Conservation (phyloP, 352 stramenopile species). For the Phytophthora megakarya region DNA sequence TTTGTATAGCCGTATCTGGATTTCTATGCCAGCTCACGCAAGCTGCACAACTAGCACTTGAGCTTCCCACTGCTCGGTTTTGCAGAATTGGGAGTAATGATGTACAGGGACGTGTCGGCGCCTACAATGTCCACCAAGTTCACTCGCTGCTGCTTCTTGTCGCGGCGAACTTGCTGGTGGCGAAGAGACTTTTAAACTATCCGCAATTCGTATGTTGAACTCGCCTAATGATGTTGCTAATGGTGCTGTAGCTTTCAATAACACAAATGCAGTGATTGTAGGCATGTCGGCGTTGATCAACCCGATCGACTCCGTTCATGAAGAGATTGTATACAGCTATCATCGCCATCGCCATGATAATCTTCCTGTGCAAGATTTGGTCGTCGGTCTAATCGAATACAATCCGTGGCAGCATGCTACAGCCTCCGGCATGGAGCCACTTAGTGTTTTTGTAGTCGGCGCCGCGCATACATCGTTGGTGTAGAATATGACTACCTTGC, state of each 20-base stretch:
- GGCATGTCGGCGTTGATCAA: constrained; percentile 9
- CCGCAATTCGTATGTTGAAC: constrained; percentile 10
- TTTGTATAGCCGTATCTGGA: constrained; percentile 13
- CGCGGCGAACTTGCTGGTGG: not conserved
- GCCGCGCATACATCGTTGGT: not conserved
- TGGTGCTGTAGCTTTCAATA: not conserved
- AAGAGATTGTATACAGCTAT: constrained; percentile 14
- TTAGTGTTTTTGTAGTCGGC: not conserved
- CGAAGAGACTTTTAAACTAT: not conserved
- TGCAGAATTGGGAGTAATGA: constrained; percentile 17
- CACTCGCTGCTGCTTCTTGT: constrained; percentile 14
- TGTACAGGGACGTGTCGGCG: constrained; percentile 4
- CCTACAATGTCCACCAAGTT: constrained; percentile 3
- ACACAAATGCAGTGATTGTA: constrained; percentile 5
- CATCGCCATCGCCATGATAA: not conserved
- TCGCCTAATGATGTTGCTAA: not conserved
- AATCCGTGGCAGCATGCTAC: not conserved
- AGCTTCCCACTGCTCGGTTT: constrained; percentile 8
- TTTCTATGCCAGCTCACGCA: constrained; percentile 3
- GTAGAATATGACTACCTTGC: not conserved
- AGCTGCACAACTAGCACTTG: constrained; percentile 14
- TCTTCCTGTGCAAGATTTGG: not conserved
- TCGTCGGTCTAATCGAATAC: constrained; percentile 5
- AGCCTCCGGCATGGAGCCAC: not conserved
- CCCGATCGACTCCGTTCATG: constrained; percentile 16